Evolutionary conservation across 2,329 filamentous ascomycete species (phyloP), one percentile per base, ranked within the genome.

Genomic region (Cordyceps farinosa): DNA sequence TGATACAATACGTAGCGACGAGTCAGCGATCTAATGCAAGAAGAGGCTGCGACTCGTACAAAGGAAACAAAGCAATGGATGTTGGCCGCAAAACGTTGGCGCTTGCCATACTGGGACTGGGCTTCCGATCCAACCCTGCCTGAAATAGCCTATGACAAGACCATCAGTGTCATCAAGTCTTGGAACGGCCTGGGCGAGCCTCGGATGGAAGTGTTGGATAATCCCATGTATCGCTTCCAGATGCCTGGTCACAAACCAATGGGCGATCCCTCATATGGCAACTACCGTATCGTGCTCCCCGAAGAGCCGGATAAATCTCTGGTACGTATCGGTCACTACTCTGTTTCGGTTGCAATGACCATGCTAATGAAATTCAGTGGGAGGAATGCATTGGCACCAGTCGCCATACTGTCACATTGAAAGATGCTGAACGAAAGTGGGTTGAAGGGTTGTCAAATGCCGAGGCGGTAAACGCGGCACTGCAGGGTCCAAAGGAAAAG

Each of bases 91-190:
- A 65, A 70, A 55, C 58, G 61, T 27, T 74, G 75, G 65, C 67
- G 74, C 1, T 64, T 73, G 6, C 74, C 74, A 0, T 76, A 74
- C 62, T 76, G 72, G 66, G 75, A 77, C 66, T 76, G 74, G 74
- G 75, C 68, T 4, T 40, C n/a, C 29, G 40, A 57, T 11, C 27
- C 54, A 32, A 32, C 2, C 7, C 40, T 57, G 3, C 54, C 54
- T 6, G 54, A 57, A 8, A 47, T 68, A 50, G 32, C 67, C 58
- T 52, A 65, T 55, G 50, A 68, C 3, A 6, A 64, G 10, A 68
- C 65, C 44, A 66, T 66, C 0, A 3, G n/a, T 1, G 65, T 57
- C 1, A 67, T 65, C 11, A 55, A 52, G 15, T 32, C 61, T 1
- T 69, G 65, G 64, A 67, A 68, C 36, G 65, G 67, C 47, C 34